Conservation (phyloP, 2,329 filamentous ascomycete species). For the Phyllosticta citriasiana region DNA sequence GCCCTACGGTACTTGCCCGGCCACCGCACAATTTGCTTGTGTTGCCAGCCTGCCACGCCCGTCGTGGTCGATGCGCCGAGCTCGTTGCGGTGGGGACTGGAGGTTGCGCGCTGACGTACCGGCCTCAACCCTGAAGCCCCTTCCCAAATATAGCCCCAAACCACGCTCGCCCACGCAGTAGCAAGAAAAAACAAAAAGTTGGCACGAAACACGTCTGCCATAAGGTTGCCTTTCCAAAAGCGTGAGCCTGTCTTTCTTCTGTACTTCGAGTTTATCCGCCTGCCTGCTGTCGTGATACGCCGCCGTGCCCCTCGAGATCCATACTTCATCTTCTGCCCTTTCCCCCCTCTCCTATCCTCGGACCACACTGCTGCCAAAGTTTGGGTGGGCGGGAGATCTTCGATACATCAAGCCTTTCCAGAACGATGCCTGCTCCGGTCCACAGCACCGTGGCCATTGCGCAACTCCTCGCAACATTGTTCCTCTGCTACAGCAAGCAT, state of each 20-base stretch:
- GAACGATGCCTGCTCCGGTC: slow-evolving; percentile 8
- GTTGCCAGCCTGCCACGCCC: background rate
- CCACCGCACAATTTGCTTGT: background rate
- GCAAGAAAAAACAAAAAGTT: background rate
- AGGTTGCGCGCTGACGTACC: background rate
- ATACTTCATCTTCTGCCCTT: background rate
- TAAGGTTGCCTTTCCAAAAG: background rate
- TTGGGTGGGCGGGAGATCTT: slow-evolving; percentile 8
- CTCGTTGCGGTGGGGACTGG: background rate
- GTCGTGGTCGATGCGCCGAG: background rate
- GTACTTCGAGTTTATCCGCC: background rate
- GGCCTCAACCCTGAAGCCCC: background rate
- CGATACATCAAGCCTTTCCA: slow-evolving; percentile 5
- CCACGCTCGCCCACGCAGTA: background rate
- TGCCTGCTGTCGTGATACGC: background rate
- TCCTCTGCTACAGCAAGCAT: background rate
- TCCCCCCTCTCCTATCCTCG: background rate
- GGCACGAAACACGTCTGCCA: background rate
- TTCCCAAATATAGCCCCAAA: background rate
- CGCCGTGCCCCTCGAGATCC: background rate
- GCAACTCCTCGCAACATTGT: background rate
- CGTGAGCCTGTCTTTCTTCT: background rate
- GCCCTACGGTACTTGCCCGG: background rate
- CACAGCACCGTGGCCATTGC: slow-evolving; percentile 6
- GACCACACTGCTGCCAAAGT: background rate